Percentiles rank a stretch among this genome's conserved stretches.
These are phyloP conservation scores for Plasmodium cynomolgi DNA, from an alignment of 169 alveolate genomes.

Conservation along the genomic window DNA sequence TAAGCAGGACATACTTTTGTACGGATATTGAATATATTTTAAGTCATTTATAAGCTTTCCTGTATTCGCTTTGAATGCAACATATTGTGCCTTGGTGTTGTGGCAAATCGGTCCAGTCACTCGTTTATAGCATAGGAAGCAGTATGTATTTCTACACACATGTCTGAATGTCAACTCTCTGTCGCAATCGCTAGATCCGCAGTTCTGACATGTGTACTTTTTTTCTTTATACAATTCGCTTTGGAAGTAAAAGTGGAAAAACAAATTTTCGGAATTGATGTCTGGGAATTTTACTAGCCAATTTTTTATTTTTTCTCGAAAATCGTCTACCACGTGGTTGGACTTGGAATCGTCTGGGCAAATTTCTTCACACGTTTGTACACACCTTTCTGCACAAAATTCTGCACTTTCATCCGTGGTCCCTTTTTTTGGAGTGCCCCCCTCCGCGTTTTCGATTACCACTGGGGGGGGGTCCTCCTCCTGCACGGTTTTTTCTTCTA, in stretches of 20 bases:
- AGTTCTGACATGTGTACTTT: constrained; percentile 24
- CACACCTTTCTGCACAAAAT: not conserved
- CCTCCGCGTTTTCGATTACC: not conserved
- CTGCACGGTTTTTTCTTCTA: not conserved
- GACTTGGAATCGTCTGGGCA: not conserved
- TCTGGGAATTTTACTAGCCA: constrained; percentile 59
- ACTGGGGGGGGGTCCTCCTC: not conserved
- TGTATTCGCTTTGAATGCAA: constrained; percentile 3
- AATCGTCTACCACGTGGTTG: constrained; percentile 20
- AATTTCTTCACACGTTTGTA: not conserved
- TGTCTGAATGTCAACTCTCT: not conserved
- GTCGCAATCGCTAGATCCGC: constrained; percentile 62
- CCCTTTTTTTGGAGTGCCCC: not conserved
- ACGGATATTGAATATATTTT: constrained; percentile 9
- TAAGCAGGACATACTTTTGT: constrained; percentile 26
- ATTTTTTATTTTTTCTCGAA: constrained; percentile 36
- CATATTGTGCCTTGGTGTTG: constrained; percentile 29
- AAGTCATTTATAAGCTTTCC: not conserved
- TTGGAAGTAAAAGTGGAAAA: constrained; percentile 69
- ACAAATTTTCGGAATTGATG: constrained; percentile 48
- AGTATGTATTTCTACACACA: constrained; percentile 28
- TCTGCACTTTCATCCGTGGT: not conserved
- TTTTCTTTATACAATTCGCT: constrained; percentile 42
- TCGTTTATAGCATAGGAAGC: constrained; percentile 39
- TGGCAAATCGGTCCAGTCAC: constrained; percentile 20